Evolutionary conservation across 768 basidiomycete species (phyloP), one percentile per base, ranked within the genome.

Genomic region (Phylloporus arenicola): DNA sequence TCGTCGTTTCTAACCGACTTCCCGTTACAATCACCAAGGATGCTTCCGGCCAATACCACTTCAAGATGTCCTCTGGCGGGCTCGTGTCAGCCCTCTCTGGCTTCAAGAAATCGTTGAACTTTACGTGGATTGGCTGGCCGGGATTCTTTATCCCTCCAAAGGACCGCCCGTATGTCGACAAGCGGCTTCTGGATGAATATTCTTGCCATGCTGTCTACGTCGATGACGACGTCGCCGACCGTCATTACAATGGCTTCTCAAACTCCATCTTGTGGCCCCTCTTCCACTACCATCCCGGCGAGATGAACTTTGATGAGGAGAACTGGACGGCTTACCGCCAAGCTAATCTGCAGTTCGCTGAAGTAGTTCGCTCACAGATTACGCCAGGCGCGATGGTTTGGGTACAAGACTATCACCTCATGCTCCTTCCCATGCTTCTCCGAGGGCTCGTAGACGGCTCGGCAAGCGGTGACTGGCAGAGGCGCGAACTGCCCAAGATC

Each of bases 261-360:
- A 99, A 99, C 74, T 96, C 94, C 47, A 98, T 99, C 71, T 83
- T 99, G 45, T 99, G 96, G 96, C 96, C 96, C 3, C 76, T 99
- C 42, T 97, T 99, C 79, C 96, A 99, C 68, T 99, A 97, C 71
- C 95, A 98, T 68, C 96, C 96, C 8, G 95, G 95, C 56, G 96
- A 98, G 73, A 98, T 99, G 93, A 95, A 92, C 71, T 99, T 99
- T 64, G 95, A 97, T 69, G 92, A 96, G 73, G 90, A 90, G 65
- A 91, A 98, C 67, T 99, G 96, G 96, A 82, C 85, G 47, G 96
- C 92, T 13, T 99, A 98, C 70, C 84, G 96, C 33, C 92, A 96
- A 68, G 95, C 95, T 41, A 99, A 98, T 68, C 75, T 94, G 72
- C 78, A 83, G 57, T 99, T 99, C 62, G 95, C 96, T 1, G 88